Percentiles rank a stretch among this genome's conserved stretches.
Evolutionary conservation across 495 filamentous ascomycete genomes (phyloP).

Genomic region (Articulospora tetracladia): DNA sequence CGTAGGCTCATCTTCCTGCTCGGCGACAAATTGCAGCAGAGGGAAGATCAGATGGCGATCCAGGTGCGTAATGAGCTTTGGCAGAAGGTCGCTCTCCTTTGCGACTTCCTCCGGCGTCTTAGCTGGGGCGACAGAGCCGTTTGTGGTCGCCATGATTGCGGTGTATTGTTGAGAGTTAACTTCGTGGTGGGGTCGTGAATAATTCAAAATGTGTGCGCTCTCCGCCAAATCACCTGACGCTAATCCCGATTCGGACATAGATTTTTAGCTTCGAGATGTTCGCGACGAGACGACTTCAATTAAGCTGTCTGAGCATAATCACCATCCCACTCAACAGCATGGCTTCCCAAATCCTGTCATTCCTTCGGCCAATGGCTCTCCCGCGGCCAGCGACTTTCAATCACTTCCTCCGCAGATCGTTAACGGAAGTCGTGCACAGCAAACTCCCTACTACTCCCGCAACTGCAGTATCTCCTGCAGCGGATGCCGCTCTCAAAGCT

Average conservation of each 20-base stretch:
- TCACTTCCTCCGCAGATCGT: conserved; percentile 28
- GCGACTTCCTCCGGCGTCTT: conserved; percentile 52
- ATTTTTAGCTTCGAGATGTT: conserved; percentile 4
- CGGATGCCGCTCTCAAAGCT: conserved; percentile 4
- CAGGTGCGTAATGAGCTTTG: conserved; percentile 85
- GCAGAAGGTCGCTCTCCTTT: conserved; percentile 74
- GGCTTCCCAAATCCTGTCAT: conserved; percentile 16
- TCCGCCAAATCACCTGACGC: neutral
- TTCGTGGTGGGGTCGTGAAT: conserved; percentile 13
- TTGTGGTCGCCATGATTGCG: conserved; percentile 65
- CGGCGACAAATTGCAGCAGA: conserved; percentile 75
- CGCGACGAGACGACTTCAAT: neutral
- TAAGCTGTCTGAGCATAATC: neutral
- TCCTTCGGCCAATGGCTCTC: conserved; percentile 27
- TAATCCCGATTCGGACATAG: conserved; percentile 4
- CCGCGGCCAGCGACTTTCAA: conserved; percentile 30
- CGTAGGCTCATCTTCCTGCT: conserved; percentile 54
- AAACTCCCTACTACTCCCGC: conserved; percentile 16
- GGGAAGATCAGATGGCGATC: conserved; percentile 96
- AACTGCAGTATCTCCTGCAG: conserved; percentile 22
- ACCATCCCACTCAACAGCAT: neutral
- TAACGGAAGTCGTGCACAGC: conserved; percentile 11
- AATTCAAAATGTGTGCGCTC: conserved; percentile 15
- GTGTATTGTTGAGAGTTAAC: conserved; percentile 1
- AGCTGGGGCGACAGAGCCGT: conserved; percentile 43